Conservation (phyloP, 1,284 basidiomycete genomes). For the Marasmius tenuissimus region DNA sequence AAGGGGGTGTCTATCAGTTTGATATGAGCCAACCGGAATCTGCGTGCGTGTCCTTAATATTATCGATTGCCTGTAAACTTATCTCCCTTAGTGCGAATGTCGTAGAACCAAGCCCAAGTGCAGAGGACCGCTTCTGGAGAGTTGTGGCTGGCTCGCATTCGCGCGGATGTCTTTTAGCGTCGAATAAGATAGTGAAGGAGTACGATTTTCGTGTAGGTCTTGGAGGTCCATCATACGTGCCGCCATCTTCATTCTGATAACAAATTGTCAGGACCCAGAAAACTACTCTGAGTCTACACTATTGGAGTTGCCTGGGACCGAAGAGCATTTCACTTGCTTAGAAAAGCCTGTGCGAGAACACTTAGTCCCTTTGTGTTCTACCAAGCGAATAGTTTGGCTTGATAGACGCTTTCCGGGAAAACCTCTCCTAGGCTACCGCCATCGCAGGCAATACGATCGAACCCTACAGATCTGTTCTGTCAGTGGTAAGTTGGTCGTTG, state of each 20-base stretch:
- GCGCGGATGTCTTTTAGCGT: conserved; percentile 29
- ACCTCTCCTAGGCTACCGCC: conserved; percentile 61
- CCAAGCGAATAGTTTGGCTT: conserved; percentile 63
- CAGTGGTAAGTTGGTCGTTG: conserved; percentile 31
- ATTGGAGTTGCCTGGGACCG: conserved; percentile 30
- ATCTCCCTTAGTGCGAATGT: neutral
- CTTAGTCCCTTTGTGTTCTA: conserved; percentile 55
- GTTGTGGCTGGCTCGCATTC: conserved; percentile 19
- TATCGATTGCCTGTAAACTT: neutral
- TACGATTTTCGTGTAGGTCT: conserved; percentile 53
- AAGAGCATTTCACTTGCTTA: conserved; percentile 50
- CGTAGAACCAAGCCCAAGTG: neutral
- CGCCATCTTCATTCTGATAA: neutral
- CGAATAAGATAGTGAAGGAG: conserved; percentile 29
- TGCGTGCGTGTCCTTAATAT: neutral
- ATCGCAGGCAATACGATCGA: conserved; percentile 60
- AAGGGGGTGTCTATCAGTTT: conserved; percentile 42
- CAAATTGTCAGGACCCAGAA: conserved; percentile 20
- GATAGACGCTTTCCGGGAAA: conserved; percentile 55
- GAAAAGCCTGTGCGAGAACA: conserved; percentile 42
- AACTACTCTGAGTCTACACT: conserved; percentile 26
- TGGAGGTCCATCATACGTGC: neutral
- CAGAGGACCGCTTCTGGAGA: conserved; percentile 32
- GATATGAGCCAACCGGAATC: conserved; percentile 30
- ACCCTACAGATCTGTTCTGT: conserved; percentile 47